Evolutionary conservation across 495 filamentous ascomycete species (phyloP).

Genomic region (Trichoderma asperelloides): DNA sequence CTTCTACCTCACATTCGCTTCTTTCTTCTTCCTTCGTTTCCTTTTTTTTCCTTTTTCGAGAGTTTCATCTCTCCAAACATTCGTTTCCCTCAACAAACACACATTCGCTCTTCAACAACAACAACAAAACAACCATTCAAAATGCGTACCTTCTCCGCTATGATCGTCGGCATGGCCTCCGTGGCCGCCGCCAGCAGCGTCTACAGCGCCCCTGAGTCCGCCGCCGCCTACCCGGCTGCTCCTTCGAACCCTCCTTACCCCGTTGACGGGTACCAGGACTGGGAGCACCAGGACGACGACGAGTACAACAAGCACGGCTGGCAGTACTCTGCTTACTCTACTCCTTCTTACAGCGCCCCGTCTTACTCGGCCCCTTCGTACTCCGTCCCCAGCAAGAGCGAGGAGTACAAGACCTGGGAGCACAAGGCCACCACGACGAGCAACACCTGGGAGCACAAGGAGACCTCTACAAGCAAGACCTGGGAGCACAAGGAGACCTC

Average conservation of each 20-base stretch:
- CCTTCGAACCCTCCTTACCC: not conserved
- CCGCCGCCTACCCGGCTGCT: not conserved
- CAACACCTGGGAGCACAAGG: not conserved
- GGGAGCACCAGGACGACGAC: not conserved
- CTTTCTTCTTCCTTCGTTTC: not conserved
- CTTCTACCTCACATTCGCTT: not conserved
- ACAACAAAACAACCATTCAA: not conserved
- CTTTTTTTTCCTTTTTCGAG: not conserved
- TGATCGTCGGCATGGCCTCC: not conserved
- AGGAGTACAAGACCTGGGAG: not conserved
- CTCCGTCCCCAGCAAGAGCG: too few relatives aligned
- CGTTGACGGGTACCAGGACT: not conserved
- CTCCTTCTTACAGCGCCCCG: too few relatives aligned
- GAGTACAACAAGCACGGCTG: not conserved
- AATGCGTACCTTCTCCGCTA: not conserved
- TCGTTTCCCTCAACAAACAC: not conserved
- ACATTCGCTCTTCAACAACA: not conserved
- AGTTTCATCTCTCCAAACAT: not conserved
- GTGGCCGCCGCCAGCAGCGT: constrained; percentile 8
- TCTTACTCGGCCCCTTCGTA: too few relatives aligned
- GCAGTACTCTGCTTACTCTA: too few relatives aligned
- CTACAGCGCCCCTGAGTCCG: not conserved
- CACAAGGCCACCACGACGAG: not conserved
- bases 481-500: not conserved
- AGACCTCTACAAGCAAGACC: not conserved